Evolutionary conservation across 192 early-diverging fungal species (phyloP).

Genomic region (Coemansia sp.): DNA sequence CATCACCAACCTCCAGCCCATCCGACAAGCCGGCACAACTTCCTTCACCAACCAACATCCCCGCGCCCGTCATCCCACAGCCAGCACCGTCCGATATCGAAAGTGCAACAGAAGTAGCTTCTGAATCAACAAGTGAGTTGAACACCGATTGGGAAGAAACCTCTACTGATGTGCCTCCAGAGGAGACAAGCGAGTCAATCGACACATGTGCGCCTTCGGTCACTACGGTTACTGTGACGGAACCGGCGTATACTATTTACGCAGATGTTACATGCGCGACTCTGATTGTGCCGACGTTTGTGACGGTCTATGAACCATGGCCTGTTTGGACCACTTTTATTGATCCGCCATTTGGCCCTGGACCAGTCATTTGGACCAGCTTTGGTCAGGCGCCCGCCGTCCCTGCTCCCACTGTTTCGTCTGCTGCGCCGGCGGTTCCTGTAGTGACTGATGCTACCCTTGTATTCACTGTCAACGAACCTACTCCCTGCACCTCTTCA

Average conservation of each 20-base stretch:
- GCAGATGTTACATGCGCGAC: slow-evolving; percentile 8
- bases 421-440: slow-evolving; percentile 3
- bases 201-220: neutral
- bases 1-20: slow-evolving; percentile 8
- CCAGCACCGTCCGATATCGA: slow-evolving; percentile 8
- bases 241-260: slow-evolving; percentile 18
- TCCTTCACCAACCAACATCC: slow-evolving; percentile 16
- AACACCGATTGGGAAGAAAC: neutral
- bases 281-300: slow-evolving; percentile 25
- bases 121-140: neutral
- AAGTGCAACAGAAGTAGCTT: neutral
- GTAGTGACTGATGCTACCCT: slow-evolving; percentile 5
- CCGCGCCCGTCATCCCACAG: slow-evolving; percentile 12
- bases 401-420: slow-evolving; percentile 4
- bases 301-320: slow-evolving; percentile 21
- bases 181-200: neutral
- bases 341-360: slow-evolving; percentile 31
- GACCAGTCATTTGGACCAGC: slow-evolving; percentile 42
- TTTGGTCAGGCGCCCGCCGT: slow-evolving; percentile 8
- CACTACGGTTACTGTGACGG: slow-evolving; percentile 8
- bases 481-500: slow-evolving; percentile 22
- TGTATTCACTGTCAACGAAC: slow-evolving; percentile 3
- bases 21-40: slow-evolving; percentile 1
- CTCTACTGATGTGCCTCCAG: neutral
- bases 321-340: slow-evolving; percentile 4